Evolutionary conservation across 2,329 filamentous ascomycete genomes (phyloP).

Genomic region (Colletotrichum nymphaeae): DNA sequence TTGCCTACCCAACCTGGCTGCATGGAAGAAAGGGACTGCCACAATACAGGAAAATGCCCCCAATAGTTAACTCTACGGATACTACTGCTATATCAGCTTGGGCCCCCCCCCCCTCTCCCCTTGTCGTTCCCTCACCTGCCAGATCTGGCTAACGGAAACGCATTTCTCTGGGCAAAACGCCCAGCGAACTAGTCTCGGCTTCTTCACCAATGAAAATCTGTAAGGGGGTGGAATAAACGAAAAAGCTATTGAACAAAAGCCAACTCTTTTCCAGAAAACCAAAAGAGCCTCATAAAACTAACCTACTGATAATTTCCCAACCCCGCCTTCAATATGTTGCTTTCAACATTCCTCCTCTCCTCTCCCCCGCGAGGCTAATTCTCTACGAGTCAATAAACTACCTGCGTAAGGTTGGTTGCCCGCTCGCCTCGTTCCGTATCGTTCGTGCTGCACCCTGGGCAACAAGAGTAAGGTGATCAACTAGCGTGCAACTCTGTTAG

Average conservation of each 20-base stretch:
- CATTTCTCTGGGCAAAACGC: slow-evolving; percentile 25
- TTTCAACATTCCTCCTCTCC: background rate
- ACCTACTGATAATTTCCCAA: background rate
- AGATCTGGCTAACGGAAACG: slow-evolving; percentile 28
- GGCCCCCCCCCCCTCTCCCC: background rate
- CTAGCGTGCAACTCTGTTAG: background rate
- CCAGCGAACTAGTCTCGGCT: slow-evolving; percentile 8
- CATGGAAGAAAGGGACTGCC: background rate
- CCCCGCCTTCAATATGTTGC: background rate
- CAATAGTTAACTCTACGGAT: too few species aligned
- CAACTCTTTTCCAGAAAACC: background rate
- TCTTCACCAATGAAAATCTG: background rate
- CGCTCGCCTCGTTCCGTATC: background rate
- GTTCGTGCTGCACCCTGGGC: background rate
- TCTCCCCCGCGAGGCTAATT: background rate
- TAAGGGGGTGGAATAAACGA: background rate
- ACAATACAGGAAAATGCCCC: too few species aligned
- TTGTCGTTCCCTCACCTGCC: slow-evolving; percentile 11
- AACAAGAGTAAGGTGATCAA: background rate
- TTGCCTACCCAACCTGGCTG: too few species aligned
- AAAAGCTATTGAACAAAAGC: slow-evolving; percentile 7
- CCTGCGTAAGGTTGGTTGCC: background rate
- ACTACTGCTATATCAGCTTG: slow-evolving; percentile 4
- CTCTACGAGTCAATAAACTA: background rate
- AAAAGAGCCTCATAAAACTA: background rate